Evolutionary conservation across 73 alveolate species (phyloP), one percentile per base, ranked within the genome.

Genomic region (Stentor roeselii): DNA sequence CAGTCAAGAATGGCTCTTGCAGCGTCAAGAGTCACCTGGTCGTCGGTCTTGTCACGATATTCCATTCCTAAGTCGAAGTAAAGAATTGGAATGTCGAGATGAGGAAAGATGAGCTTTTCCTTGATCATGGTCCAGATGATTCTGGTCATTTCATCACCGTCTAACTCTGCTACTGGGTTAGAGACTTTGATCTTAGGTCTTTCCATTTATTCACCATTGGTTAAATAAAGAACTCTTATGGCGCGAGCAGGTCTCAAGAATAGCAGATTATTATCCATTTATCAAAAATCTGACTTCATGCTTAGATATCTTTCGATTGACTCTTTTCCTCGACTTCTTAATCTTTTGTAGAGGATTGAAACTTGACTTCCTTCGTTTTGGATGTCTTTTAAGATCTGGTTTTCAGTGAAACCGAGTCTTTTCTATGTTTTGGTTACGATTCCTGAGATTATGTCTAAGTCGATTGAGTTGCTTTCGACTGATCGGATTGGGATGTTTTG

Each of bases 11-110:
- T 92, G 78, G 98, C 97, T 67, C 86, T 75, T 38, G 97, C 97
- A 39, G 96, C 91, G 40, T 94, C 97, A 14, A 94, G 75, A 37
- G 98, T 94, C 58, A 94, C 97, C 82, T 93, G 76, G 80, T 94
- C 98, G 77, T 90, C 92, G 0, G 98, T 94, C 75, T 42, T 75
- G 85, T 94, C 98, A 76, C 98, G 87, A 85, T 94, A 21, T 82
- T 94, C 97, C 89, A 94, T 89, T n/a, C 96, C 94, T 42, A 94
- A 84, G 84, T 94, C 98, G 90, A 78, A 94, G 87, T 94, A 94
- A 86, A 89, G 67, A 86, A 94, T 94, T 59, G 91, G 92, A 37
- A 94, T 11, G 83, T 94, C 98, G 40, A 94, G 84, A 86, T 75
- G 92, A 15, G 98, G 98, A 30, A 89, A 78, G 86, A 90, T 87